phyloP scores from a whole-genome alignment of 345 rosid genomes.

The Melaleuca alternifolia region DNA sequence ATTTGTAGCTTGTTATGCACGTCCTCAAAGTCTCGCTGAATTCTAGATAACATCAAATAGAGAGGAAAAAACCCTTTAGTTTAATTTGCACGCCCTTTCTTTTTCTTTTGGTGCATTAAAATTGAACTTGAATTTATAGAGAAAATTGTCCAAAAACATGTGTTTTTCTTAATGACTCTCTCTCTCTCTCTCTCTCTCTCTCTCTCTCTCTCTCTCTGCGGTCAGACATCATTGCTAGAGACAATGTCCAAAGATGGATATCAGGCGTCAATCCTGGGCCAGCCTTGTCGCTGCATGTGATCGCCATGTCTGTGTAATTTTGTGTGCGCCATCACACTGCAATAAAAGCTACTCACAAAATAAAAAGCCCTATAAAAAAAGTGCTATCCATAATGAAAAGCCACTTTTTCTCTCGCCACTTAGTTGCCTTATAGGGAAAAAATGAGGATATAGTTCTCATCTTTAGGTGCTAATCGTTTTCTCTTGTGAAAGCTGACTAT shows the following conservation, averaged over 20 bases:
- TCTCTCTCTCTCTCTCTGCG: background rate
- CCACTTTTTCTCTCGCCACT: background rate
- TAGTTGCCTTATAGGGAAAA: background rate
- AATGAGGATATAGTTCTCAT: background rate
- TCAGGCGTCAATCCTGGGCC: slow-evolving; percentile 27
- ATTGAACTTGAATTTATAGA: background rate
- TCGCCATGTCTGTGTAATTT: background rate
- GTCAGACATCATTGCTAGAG: background rate
- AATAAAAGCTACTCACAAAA: background rate
- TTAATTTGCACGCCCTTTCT: background rate
- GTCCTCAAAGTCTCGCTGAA: background rate
- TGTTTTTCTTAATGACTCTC: background rate
- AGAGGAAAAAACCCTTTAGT: background rate
- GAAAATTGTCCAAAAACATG: background rate
- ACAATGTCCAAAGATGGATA: slow-evolving; percentile 6
- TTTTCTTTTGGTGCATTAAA: background rate
- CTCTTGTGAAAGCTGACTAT: background rate
- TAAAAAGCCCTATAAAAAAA: background rate
- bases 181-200: background rate
- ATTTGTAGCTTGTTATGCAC: background rate
- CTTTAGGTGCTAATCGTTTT: background rate
- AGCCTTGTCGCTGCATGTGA: slow-evolving; percentile 13
- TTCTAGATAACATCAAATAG: background rate
- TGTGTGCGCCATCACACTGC: background rate
- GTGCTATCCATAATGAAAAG: background rate